Evolutionary conservation across 352 stramenopile species (phyloP), one percentile per base, ranked within the genome.

Genomic region (Pilasporangium apinafurcum): DNA sequence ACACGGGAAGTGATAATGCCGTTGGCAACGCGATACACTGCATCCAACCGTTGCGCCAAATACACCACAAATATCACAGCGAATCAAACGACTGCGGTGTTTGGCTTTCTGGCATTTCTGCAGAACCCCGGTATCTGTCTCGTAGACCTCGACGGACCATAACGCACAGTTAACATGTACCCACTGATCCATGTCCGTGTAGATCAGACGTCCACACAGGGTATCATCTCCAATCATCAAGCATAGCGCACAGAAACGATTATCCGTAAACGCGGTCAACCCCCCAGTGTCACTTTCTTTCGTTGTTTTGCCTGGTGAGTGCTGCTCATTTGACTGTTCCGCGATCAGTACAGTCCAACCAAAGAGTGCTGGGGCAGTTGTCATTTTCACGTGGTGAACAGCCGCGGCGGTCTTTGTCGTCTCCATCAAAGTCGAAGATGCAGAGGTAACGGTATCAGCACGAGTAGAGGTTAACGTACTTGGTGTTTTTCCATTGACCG

Each of bases 1-100:
- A 43, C 94, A 98, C 1, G 81, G 73, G 46, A 98, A 97, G 58
- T 98, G 95, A 39, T 90, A 98, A 51, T 96, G 95, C 27, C 65
- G 71, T 28, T 69, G 71, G 35, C 94, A 98, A 6, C 88, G 83
- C 6, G 68, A 62, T 24, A 91, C 82, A 9, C 60, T 68, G 48
- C 95, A 98, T 8, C 93, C 93, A 12, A 98, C 63, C 4, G 88
- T 98, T 10, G 95, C 94, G 5, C 95, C 95, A 18, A 80, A 65
- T 2, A 92, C 62, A 9, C 81, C 81, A 50, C 95, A 98, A 5
- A 75, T 79, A 44, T 96, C 86, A 40, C 95, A 98, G 9, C 87
- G 84, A 46, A 97, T 69, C 35, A 88, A 78, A 7, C 86, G 76
- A 29, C 89, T 92, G 29, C 92, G 82, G 21, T 83, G 78, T 30